Evolutionary conservation across 2,329 filamentous ascomycete species (phyloP).

Genomic region (Penicillium sp.): DNA sequence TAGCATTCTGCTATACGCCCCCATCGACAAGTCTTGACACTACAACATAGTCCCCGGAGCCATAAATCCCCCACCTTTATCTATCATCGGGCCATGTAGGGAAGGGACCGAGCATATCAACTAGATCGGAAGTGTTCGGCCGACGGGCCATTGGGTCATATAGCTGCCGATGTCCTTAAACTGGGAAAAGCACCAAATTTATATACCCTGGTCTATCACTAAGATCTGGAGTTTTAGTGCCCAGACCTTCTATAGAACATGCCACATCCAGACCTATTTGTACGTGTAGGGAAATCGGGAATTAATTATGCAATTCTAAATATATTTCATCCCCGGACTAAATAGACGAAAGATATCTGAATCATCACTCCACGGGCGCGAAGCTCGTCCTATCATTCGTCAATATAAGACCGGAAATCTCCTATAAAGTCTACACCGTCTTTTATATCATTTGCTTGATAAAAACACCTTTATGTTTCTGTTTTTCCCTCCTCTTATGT

Average conservation of each 20-base stretch:
- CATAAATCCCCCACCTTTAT: neutral
- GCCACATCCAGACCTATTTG: neutral
- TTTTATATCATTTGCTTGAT: slow-evolving; percentile 7
- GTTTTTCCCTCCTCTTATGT: too few relatives aligned
- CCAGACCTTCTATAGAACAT: neutral
- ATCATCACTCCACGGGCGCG: slow-evolving; percentile 20
- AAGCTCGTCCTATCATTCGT: slow-evolving; percentile 25
- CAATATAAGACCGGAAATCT: slow-evolving; percentile 6
- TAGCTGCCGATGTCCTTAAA: neutral
- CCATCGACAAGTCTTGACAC: too few relatives aligned
- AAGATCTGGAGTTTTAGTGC: neutral
- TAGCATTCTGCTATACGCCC: neutral
- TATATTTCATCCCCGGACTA: too few relatives aligned
- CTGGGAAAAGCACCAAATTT: neutral
- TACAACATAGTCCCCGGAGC: neutral
- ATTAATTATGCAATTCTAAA: too few relatives aligned
- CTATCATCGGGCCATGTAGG: neutral
- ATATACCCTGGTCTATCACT: slow-evolving; percentile 10
- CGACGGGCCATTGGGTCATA: neutral
- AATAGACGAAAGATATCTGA: neutral
- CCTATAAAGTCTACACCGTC: slow-evolving; percentile 17
- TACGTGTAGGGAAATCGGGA: too few relatives aligned
- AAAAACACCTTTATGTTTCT: too few relatives aligned
- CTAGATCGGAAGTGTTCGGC: neutral
- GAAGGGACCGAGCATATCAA: neutral